phyloP scores from a whole-genome alignment of 2,329 filamentous ascomycete species.

The Aspergillus candidus region DNA sequence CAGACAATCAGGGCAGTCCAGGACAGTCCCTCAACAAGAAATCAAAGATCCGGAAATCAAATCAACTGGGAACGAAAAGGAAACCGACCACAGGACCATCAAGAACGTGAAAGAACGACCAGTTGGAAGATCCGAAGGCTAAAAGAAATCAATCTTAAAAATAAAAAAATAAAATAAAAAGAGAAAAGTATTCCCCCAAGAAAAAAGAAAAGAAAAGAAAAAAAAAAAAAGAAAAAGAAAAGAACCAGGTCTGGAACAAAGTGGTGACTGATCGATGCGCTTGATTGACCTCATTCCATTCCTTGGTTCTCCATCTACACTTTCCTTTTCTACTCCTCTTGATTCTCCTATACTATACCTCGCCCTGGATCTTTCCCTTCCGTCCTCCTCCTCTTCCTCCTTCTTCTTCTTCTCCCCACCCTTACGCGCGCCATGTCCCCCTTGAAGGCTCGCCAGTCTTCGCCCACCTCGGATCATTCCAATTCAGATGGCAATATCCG shows the following conservation, averaged over 20 bases:
- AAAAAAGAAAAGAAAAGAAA: slow-evolving; percentile 2
- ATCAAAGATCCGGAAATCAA: no score
- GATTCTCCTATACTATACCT: not conserved
- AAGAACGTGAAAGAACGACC: no score
- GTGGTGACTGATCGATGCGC: no score
- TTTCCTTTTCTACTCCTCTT: slow-evolving; percentile 4
- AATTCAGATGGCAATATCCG: slow-evolving; percentile 45
- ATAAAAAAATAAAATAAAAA: slow-evolving; percentile 1
- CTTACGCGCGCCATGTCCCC: not conserved
- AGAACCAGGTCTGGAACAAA: not conserved
- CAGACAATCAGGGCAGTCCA: no score
- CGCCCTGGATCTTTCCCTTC: not conserved
- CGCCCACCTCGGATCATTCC: slow-evolving; percentile 35
- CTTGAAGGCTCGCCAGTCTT: slow-evolving; percentile 37
- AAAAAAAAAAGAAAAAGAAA: slow-evolving; percentile 7
- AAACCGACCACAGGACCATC: no score
- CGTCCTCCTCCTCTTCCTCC: not conserved
- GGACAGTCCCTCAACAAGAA: no score
- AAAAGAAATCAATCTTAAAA: no score
- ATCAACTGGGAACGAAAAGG: no score
- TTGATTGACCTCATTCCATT: not conserved
- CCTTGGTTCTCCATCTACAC: slow-evolving; percentile 6
- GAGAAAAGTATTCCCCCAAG: slow-evolving; percentile 10
- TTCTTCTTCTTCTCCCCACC: no score
- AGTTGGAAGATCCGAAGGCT: no score